Base-by-base conservation (phyloP, 2,329 filamentous ascomycete genomes). In the Hirsutella minnesotensis region DNA sequence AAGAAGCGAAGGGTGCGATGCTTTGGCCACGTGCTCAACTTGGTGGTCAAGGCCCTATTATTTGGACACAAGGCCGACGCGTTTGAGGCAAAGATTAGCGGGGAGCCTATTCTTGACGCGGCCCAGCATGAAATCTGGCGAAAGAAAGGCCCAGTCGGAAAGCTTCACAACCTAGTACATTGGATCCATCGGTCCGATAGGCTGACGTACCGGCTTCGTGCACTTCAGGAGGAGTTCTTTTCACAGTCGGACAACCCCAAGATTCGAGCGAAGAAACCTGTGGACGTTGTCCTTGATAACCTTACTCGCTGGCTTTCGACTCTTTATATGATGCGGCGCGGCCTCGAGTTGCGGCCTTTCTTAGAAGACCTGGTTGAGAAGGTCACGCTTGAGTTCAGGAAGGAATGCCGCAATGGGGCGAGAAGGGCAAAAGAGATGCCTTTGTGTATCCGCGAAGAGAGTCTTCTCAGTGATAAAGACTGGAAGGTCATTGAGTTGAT, bases 31-130 rank as follows among this genome's bases (percentile, higher is more conserved):
- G n/a, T n/a, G n/a, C n/a, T n/a, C n/a, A n/a, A n/a, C n/a, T n/a
- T n/a, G n/a, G n/a, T n/a, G n/a, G 35, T 37, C 5, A 19, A 37
- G 19, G 35, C 35, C 16, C 35, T 38, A 38, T 38, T 38, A 15
- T 38, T 38, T 38, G 12, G 36, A 21, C 36, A 38, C n/a, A 38
- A 38, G n/a, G n/a, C n/a, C n/a, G n/a, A n/a, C n/a, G n/a, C n/a
- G n/a, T n/a, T n/a, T n/a, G n/a, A n/a, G n/a, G 36, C 10, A 19
- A 21, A 38, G 36, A n/a, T 38, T 38, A 15, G 16, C 24, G 16
- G 13, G 18, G 36, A 38, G 36, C 19, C 19, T 38, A 22, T 9
- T 38, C 16, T 38, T 37, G 16, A 38, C 24, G 12, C 36, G 22
- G 12, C 19, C 20, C 16, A 22, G 36, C 20, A 38, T 38, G n/a